A percentile compares a stretch with the other conserved stretches of the same genome.
Evolutionary conservation across 768 basidiomycete species (phyloP).

Genomic region (Lactarius evosmus): DNA sequence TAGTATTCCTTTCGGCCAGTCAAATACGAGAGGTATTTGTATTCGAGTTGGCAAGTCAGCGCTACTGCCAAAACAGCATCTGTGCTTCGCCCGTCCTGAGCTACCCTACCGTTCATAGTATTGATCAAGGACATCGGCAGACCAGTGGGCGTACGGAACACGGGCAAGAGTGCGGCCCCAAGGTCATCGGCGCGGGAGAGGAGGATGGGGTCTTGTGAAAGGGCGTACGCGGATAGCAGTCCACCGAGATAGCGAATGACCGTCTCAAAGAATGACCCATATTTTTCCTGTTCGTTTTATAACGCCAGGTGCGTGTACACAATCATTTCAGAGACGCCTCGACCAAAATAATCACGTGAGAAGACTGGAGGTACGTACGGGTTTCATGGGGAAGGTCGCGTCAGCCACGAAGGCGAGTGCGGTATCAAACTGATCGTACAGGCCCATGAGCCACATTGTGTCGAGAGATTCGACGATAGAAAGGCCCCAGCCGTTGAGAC

Average conservation of each 20-base stretch:
- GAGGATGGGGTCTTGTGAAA: slow-evolving; percentile 60
- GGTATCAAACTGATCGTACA: slow-evolving; percentile 64
- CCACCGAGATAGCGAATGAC: slow-evolving; percentile 93
- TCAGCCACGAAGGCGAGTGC: slow-evolving; percentile 54
- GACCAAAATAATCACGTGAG: not conserved
- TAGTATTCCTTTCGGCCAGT: slow-evolving; percentile 68
- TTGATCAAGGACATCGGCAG: slow-evolving; percentile 72
- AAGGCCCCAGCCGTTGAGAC: slow-evolving; percentile 80
- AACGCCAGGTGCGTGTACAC: not conserved
- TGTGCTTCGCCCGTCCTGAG: slow-evolving; percentile 34
- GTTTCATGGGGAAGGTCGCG: slow-evolving; percentile 47
- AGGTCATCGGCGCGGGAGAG: slow-evolving; percentile 76
- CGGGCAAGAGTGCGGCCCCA: slow-evolving; percentile 64
- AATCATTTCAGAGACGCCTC: too few relatives aligned
- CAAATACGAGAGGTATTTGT: slow-evolving; percentile 78
- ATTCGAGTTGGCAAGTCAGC: slow-evolving; percentile 80
- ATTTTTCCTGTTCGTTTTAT: slow-evolving; percentile 30
- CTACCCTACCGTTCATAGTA: slow-evolving; percentile 44
- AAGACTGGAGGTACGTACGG: slow-evolving; percentile 33
- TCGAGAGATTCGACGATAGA: slow-evolving; percentile 81
- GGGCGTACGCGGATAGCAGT: slow-evolving; percentile 62
- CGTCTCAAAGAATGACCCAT: slow-evolving; percentile 77
- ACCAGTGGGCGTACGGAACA: slow-evolving; percentile 66
- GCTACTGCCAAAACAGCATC: slow-evolving; percentile 58
- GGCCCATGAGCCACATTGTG: slow-evolving; percentile 78